These are phyloP conservation scores for Xerocomellus intermedius DNA, from an alignment of 768 basidiomycete species.

Conservation along the genomic window DNA sequence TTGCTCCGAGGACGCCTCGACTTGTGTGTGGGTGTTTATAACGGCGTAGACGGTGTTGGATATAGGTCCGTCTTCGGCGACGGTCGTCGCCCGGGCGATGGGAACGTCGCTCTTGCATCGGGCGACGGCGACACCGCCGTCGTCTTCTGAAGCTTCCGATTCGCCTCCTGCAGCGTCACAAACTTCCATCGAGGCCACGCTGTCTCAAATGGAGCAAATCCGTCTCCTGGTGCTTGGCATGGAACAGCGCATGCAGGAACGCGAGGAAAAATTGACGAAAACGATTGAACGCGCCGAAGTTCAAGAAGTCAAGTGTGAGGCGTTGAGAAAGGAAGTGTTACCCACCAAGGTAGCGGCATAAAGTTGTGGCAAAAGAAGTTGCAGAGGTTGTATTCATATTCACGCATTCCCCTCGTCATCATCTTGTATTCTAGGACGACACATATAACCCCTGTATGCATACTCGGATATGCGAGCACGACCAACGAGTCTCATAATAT, in stretches of 20 bases:
- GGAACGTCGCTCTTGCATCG: slow-evolving; percentile 29
- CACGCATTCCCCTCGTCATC: slow-evolving; percentile 11
- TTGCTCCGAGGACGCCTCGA: no score
- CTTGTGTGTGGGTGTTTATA: no score
- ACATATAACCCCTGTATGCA: slow-evolving; percentile 15
- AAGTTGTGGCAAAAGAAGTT: background rate
- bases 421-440: slow-evolving; percentile 25
- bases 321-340: slow-evolving; percentile 41
- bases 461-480: background rate
- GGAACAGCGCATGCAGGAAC: slow-evolving; percentile 64
- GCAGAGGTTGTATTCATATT: slow-evolving; percentile 6
- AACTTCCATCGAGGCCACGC: slow-evolving; percentile 38
- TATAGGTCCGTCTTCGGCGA: slow-evolving; percentile 34
- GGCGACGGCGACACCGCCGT: slow-evolving; percentile 16
- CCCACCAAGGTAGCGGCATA: slow-evolving; percentile 21
- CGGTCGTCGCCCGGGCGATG: slow-evolving; percentile 28
- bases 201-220: slow-evolving; percentile 67
- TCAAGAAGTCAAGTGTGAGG: slow-evolving; percentile 55
- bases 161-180: slow-evolving; percentile 20
- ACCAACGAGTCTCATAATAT: slow-evolving; percentile 1
- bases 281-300: slow-evolving; percentile 59
- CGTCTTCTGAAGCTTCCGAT: slow-evolving; percentile 15
- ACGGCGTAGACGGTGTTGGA: slow-evolving; percentile 33
- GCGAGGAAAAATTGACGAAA: slow-evolving; percentile 61
- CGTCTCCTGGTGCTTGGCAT: slow-evolving; percentile 69